These are phyloP conservation scores for Morella rubra DNA, from an alignment of 306 rosid genomes.

Conservation along the genomic window DNA sequence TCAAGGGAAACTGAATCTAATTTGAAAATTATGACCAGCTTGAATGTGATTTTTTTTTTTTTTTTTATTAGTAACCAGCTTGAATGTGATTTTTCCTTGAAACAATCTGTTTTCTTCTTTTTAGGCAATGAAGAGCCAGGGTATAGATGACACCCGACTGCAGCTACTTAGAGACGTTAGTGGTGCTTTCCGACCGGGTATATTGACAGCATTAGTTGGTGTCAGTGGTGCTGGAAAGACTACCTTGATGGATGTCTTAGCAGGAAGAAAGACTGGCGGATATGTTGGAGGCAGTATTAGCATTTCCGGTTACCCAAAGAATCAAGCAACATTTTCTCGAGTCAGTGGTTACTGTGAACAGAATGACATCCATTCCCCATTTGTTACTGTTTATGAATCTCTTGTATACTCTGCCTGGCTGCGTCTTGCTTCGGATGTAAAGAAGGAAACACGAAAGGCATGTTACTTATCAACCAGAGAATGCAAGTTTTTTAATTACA, in stretches of 20 bases:
- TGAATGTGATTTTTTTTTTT: too few relatives aligned
- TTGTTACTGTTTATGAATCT: slow-evolving; percentile 49
- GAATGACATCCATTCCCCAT: slow-evolving; percentile 52
- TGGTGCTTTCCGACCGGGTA: slow-evolving; percentile 54
- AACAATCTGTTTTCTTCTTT: slow-evolving; percentile 15
- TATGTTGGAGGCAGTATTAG: slow-evolving; percentile 50
- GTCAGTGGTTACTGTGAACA: slow-evolving; percentile 57
- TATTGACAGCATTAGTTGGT: slow-evolving; percentile 52
- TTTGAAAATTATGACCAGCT: neutral
- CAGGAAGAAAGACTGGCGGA: slow-evolving; percentile 59
- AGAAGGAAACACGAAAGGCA: slow-evolving; percentile 41
- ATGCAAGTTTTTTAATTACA: too few relatives aligned
- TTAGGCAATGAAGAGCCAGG: slow-evolving; percentile 43
- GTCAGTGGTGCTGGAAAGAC: slow-evolving; percentile 67
- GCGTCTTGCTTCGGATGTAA: slow-evolving; percentile 45
- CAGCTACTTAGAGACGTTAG: slow-evolving; percentile 45
- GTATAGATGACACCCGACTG: slow-evolving; percentile 41
- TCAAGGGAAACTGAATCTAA: neutral
- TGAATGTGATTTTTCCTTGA: neutral
- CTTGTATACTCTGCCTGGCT: slow-evolving; percentile 49
- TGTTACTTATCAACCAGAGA: too few relatives aligned
- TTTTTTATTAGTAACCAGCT: too few relatives aligned
- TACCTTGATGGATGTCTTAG: slow-evolving; percentile 60
- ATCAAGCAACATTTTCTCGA: slow-evolving; percentile 53
- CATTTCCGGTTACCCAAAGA: slow-evolving; percentile 54